Evolutionary conservation across 495 filamentous ascomycete genomes (phyloP), one percentile per base, ranked within the genome.

Genomic region (Staphylotrichum tortipilum): DNA sequence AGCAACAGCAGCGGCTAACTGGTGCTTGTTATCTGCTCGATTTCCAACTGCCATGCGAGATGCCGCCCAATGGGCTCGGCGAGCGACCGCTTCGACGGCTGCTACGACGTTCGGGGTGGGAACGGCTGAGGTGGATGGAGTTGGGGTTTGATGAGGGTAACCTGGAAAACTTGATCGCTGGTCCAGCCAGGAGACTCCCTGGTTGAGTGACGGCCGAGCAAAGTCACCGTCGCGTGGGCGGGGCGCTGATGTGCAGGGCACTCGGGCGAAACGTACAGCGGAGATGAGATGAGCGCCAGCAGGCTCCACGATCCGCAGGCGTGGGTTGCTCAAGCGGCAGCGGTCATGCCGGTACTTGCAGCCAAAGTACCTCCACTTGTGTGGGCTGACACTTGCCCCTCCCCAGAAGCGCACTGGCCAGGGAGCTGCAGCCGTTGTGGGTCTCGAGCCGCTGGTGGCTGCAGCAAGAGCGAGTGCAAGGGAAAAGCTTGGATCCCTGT

Each of bases 401-500:
- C 53, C 55, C 55, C 49, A 40, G 52, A 49, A 15, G 42, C 44
- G 54, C 61, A 61, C 58, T 51, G 47, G 54, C 59, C 59, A 58
- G 40, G 29, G 29, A 48, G 51, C 52, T 57, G 54, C 54, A 55
- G 44, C 50, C 31, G 26, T 36, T 42, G 46, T 49, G 54, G 50
- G 46, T 33, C 39, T 14, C 14, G 35, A 56, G 55, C 45, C 44
- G 50, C 38, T 44, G 30, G 52, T 55, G 59, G 53, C 56, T 63
- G 62, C 62, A 63, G 62, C 50, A 53, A 28, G 43, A 42, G 53
- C 59, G 57, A 59, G 54, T 56, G 56, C 37, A 54, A 35, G 41
- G 33, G 49, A 37, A n/a, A 50, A 56, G 50, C 52, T 53, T 39
- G 44, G 49, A 62, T 63, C 62, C 60, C 54, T 65, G 57, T 58